Evolutionary conservation across 2,329 filamentous ascomycete genomes (phyloP), one percentile per base, ranked within the genome.

Genomic region (Monilinia fructigena): DNA sequence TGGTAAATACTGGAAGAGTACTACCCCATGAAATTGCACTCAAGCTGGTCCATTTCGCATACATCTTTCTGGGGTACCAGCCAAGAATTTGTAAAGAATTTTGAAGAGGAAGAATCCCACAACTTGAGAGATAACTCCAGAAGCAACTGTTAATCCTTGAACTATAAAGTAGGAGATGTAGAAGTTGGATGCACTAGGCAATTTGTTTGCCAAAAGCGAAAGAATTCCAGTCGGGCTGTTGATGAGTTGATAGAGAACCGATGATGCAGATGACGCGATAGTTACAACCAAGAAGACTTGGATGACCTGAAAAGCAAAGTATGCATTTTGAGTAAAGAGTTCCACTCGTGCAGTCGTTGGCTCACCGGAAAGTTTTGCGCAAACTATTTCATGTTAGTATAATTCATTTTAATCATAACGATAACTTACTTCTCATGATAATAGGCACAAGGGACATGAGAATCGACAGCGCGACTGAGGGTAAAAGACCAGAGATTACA

Each of bases 111-210:
- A 78, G 61, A 98, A 83, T 20, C 92, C 92, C 26, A 79, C 81
- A 56, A 90, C 83, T 72, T 96, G 92, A 2, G 96, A 82, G 6
- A 98, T 78, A 1, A 90, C 85, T 56, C 88, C 85, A 0, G 91
- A 85, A 4, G 92, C 90, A 68, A 94, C 87, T 1, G 89, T 89
- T 67, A 98, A 78, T 45, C 94, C 96, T 78, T 98, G 95, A 3
- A 99, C 86, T 42, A 98, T 86, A 71, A 99, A 96, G 79, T 98
- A 99, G 0, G 90, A 92, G 26, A 98, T 89, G 78, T 97, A 99
- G 76, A 98, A 96, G 79, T 96, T 98, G 68, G 93, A 93, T 0
- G 92, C 88, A 66, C 86, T 88, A 23, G 95, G 95, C 7, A 99
- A 82, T 67, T 91, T 89, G 20, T 82, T 74, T 0, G 93, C 89